Base-by-base conservation (phyloP, 441 rosid genomes). In the Melastoma candidum region DNA sequence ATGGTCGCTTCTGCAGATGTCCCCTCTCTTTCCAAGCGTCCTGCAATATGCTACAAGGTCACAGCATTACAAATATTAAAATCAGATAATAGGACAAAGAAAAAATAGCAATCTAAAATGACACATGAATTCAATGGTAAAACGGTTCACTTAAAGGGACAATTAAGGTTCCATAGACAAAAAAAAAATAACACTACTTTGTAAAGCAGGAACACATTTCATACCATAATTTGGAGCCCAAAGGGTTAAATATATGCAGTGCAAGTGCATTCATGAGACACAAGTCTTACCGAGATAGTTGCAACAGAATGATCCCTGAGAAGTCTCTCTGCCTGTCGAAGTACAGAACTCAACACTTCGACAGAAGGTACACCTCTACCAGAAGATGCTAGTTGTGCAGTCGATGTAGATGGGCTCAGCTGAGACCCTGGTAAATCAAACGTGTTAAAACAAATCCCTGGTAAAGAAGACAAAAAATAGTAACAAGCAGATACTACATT, bases 41-140 rank as follows among this genome's bases (percentile, higher is more conserved):
- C 89, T 63, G 97, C 94, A 64, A 87, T 64, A 75, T 79, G 87
- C 99, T 94, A 80, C 81, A 75, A 68, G 65, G 69, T 82, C 67
- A 81, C 76, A 74, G 82, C 83, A 73, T 73, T 60, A 68, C 59
- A 73, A 65, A 69, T 55, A 68, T 51, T 59, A 57, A 26, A 61
- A 70, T 84, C 71, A 88, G 82, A 80, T 65, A 43, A 47, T 53
- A 63, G 53, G 25, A 22, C 48, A 48, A 51, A 46, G 27, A 12
- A 10, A n/a, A 48, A 32, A 11, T 43, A 11, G 39, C 44, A 36
- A 29, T 26, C 24, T 44, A 3, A 29, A 52, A 27, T 26, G 3
- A 27, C 32, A 9, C 12, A 22, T 9, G 26, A 41, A 32, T 24
- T 12, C 49, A 57, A 24, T 53, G 14, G 45, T 27, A 48, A 43